Percentiles rank a stretch among this genome's conserved stretches.
Evolutionary conservation across 305 asterid genomes (phyloP).

Genomic region (Solanum hybrid): DNA sequence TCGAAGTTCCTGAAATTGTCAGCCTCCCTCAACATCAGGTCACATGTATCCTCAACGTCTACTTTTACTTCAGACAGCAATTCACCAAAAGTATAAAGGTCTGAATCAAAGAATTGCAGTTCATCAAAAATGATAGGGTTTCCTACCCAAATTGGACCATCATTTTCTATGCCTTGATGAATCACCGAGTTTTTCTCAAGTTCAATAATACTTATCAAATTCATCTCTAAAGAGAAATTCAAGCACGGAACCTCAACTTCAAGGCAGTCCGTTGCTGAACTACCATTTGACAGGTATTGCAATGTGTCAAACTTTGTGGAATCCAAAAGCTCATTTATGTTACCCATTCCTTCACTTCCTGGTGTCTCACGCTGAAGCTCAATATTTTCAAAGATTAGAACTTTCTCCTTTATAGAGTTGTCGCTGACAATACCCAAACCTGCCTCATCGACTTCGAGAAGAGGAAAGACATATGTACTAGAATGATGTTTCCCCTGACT

Average conservation of each 20-base stretch:
- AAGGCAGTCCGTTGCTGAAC: conserved; percentile 21
- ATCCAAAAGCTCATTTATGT: conserved; percentile 44
- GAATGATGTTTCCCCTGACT: conserved; percentile 28
- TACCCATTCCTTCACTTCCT: conserved; percentile 32
- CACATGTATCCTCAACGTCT: conserved; percentile 45
- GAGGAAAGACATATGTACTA: conserved; percentile 37
- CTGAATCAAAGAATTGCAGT: conserved; percentile 41
- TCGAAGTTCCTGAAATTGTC: conserved; percentile 52
- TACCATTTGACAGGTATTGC: conserved; percentile 34
- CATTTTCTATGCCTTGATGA: conserved; percentile 23
- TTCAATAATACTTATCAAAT: conserved; percentile 35
- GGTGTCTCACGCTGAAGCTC: conserved; percentile 35
- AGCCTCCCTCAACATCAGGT: conserved; percentile 54
- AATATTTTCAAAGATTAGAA: conserved; percentile 35
- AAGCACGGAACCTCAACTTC: conserved; percentile 26
- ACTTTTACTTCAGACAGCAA: conserved; percentile 34
- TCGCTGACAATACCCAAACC: conserved; percentile 33
- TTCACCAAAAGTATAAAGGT: conserved; percentile 31
- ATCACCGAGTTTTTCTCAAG: conserved; percentile 29
- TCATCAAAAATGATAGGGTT: conserved; percentile 43
- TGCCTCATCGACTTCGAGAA: conserved; percentile 59
- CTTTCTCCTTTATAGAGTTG: conserved; percentile 28
- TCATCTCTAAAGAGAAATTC: conserved; percentile 26
- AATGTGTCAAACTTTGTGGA: conserved; percentile 49
- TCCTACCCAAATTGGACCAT: conserved; percentile 20